Evolutionary conservation across 164 flowering plant genomes (phyloP).

Genomic region (Echeveria elegans): DNA sequence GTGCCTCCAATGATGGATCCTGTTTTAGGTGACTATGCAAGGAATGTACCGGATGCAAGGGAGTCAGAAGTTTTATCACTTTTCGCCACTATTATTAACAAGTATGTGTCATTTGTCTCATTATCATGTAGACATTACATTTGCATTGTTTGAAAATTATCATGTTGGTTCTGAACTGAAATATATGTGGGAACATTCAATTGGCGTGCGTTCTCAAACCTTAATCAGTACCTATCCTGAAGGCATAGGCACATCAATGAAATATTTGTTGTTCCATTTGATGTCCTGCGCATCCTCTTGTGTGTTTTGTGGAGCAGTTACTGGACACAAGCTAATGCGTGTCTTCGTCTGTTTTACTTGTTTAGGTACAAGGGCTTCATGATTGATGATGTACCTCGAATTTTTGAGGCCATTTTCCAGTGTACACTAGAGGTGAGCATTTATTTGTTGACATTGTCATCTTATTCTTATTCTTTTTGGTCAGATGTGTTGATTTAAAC

Average conservation of each 20-base stretch:
- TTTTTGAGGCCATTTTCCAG: slow-evolving; percentile 93
- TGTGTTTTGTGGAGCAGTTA: too few species aligned
- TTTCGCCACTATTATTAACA: slow-evolving; percentile 92
- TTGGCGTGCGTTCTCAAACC: too few species aligned
- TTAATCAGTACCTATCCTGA: too few species aligned
- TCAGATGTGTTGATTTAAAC: background rate
- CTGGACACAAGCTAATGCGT: background rate
- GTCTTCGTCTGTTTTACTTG: background rate
- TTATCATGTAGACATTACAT: too few species aligned
- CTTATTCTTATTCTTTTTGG: background rate
- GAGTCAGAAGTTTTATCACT: slow-evolving; percentile 97
- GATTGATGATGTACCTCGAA: slow-evolving; percentile 94
- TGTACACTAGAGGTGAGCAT: slow-evolving; percentile 83
- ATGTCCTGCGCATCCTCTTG: too few species aligned
- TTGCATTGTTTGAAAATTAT: too few species aligned
- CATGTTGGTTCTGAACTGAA: background rate
- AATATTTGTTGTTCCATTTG: background rate
- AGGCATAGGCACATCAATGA: too few species aligned
- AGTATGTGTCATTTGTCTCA: slow-evolving; percentile 43
- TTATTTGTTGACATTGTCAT: background rate
- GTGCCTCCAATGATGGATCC: slow-evolving; percentile 99
- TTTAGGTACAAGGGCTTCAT: slow-evolving; percentile 71
- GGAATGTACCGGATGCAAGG: slow-evolving; percentile 98
- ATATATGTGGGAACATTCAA: too few species aligned
- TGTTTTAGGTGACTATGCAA: slow-evolving; percentile 88